Evolutionary conservation across 2,329 filamentous ascomycete genomes (phyloP).

Genomic region (Tolypocladium tundrense): DNA sequence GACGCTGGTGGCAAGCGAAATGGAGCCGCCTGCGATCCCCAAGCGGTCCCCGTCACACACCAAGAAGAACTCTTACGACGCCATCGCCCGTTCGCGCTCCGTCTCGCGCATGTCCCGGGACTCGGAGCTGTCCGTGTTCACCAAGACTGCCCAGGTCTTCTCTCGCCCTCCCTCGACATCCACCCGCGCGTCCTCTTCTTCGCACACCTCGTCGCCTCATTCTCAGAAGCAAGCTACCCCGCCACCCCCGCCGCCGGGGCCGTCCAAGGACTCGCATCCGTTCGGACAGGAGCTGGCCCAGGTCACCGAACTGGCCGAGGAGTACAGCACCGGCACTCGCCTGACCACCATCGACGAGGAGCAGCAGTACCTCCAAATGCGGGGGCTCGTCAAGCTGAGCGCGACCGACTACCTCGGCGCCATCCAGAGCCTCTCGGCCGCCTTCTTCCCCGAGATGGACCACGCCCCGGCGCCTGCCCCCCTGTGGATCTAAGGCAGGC

Average conservation of each 20-base stretch:
- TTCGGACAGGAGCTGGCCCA: conserved; percentile 87
- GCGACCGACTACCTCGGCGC: conserved; percentile 79
- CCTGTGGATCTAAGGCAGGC: conserved; percentile 38
- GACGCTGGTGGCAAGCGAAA: conserved; percentile 23
- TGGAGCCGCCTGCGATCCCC: conserved; percentile 50
- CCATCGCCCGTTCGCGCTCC: conserved; percentile 56
- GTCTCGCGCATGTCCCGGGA: conserved; percentile 47
- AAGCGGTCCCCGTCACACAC: conserved; percentile 76
- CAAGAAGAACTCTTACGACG: conserved; percentile 70
- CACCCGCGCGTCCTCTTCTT: conserved; percentile 38
- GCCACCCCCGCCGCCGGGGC: conserved; percentile 17
- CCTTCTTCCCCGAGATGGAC: conserved; percentile 40
- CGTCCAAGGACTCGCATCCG: conserved; percentile 46
- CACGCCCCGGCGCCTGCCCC: conserved; percentile 22
- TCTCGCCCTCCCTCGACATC: conserved; percentile 48
- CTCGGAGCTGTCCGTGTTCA: conserved; percentile 41
- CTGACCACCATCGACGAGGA: conserved; percentile 55
- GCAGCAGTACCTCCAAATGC: conserved; percentile 55
- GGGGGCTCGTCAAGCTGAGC: conserved; percentile 62
- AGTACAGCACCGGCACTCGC: conserved; percentile 58
- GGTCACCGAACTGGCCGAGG: conserved; percentile 86
- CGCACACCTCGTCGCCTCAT: conserved; percentile 23
- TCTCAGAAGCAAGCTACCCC: conserved; percentile 16
- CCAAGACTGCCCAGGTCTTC: conserved; percentile 45
- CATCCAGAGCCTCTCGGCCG: conserved; percentile 58